Conservation (phyloP, 2,329 filamentous ascomycete genomes). For the Penicillium nordicum region DNA sequence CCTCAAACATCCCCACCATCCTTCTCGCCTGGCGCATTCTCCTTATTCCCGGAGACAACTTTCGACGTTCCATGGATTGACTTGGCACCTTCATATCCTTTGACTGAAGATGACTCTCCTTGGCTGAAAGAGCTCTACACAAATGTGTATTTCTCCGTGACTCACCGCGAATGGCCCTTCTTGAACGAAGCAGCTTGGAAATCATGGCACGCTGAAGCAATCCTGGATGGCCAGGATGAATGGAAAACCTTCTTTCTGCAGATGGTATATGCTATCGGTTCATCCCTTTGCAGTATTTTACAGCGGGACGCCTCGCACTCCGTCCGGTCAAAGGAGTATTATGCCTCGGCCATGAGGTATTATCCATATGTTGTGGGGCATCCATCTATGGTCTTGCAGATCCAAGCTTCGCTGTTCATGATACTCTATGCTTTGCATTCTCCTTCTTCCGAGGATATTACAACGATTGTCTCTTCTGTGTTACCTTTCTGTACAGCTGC, state of each 20-base stretch:
- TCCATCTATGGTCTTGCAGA: constrained; percentile 25
- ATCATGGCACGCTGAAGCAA: constrained; percentile 20
- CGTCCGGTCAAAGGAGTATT: constrained; percentile 22
- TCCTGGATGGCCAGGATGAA: constrained; percentile 13
- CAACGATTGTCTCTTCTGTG: constrained; percentile 25
- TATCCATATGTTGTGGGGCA: constrained; percentile 28
- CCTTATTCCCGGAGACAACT: constrained; percentile 8
- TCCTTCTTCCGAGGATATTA: constrained; percentile 27
- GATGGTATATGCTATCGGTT: constrained; percentile 30
- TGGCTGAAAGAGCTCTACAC: constrained; percentile 27
- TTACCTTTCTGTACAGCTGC: constrained; percentile 28
- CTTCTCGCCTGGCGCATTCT: constrained; percentile 10
- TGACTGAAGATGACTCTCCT: constrained; percentile 10
- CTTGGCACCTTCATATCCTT: constrained; percentile 6
- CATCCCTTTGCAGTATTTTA: constrained; percentile 23
- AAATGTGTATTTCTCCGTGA: constrained; percentile 26
- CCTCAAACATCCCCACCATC: neutral
- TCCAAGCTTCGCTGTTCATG: constrained; percentile 28
- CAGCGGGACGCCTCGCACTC: constrained; percentile 22
- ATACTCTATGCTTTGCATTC: constrained; percentile 28
- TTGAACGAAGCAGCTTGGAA: constrained; percentile 24
- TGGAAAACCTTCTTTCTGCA: constrained; percentile 27
- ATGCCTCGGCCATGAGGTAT: constrained; percentile 24
- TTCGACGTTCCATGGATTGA: constrained; percentile 19
- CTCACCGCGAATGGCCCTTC: constrained; percentile 29